Evolutionary conservation across 768 basidiomycete species (phyloP).

Genomic region (Calocera viscosa): DNA sequence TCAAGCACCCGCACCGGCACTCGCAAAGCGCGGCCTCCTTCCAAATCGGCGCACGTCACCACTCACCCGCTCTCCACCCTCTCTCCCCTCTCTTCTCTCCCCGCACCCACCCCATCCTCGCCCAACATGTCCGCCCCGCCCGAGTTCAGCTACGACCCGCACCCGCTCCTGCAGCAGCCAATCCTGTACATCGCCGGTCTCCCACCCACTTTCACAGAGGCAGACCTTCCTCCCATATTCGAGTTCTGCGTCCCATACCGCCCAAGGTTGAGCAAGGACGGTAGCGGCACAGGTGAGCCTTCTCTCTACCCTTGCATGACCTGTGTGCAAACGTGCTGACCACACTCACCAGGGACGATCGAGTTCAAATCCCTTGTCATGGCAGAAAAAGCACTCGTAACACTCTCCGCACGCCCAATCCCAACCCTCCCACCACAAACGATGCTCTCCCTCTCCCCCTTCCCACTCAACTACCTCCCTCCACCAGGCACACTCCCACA

Average conservation of each 20-base stretch:
- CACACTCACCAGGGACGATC: conserved; percentile 45
- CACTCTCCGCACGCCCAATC: conserved; percentile 61
- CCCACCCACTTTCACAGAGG: conserved; percentile 59
- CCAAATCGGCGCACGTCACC: background rate
- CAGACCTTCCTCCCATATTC: conserved; percentile 62
- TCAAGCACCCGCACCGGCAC: too few relatives aligned
- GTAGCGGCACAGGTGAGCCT: conserved; percentile 26
- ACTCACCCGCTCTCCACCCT: background rate
- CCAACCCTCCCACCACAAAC: conserved; percentile 48
- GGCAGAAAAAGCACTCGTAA: conserved; percentile 86
- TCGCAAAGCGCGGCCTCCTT: background rate
- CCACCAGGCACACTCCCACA: conserved; percentile 65
- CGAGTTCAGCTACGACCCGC: conserved; percentile 22
- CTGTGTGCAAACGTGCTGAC: too few relatives aligned
- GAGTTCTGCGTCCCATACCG: conserved; percentile 68
- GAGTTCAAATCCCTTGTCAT: conserved; percentile 40
- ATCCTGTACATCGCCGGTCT: conserved; percentile 68
- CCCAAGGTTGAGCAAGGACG: conserved; percentile 59
- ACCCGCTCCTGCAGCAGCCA: conserved; percentile 78
- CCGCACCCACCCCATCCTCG: background rate
- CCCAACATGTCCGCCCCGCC: background rate
- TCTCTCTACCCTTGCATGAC: background rate
- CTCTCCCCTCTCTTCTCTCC: background rate
- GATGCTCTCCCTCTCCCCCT: conserved; percentile 62
- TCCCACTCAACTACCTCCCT: conserved; percentile 49